Conservation (phyloP, 2,329 filamentous ascomycete genomes). For the Fusarium avenaceum region DNA sequence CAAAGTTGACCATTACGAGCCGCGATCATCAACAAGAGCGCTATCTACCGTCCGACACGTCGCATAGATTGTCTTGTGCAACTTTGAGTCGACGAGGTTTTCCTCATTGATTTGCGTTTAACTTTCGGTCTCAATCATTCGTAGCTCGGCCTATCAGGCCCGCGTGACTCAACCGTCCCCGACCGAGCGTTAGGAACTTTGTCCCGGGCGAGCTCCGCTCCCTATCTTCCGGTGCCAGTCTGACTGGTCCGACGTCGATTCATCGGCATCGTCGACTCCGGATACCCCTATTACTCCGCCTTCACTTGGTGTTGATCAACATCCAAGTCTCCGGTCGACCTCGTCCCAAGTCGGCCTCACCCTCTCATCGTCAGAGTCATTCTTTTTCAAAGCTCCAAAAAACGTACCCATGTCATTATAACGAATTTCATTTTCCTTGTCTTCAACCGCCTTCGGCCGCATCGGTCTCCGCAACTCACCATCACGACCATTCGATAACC, state of each 20-base stretch:
- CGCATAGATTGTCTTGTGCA: slow-evolving; percentile 32
- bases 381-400: slow-evolving; percentile 48
- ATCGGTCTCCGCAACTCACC: slow-evolving; percentile 49
- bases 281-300: slow-evolving; percentile 21
- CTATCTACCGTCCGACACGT: slow-evolving; percentile 14
- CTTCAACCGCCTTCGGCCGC: slow-evolving; percentile 49
- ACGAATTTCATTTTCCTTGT: slow-evolving; percentile 57
- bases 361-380: slow-evolving; percentile 48
- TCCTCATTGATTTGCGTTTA: slow-evolving; percentile 35
- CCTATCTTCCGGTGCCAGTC: slow-evolving; percentile 48
- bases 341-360: slow-evolving; percentile 48
- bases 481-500: slow-evolving; percentile 53
- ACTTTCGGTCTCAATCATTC: slow-evolving; percentile 26
- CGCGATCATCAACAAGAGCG: slow-evolving; percentile 33
- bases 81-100: slow-evolving; percentile 48
- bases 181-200: slow-evolving; percentile 44
- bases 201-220: slow-evolving; percentile 51
- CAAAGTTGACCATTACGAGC: slow-evolving; percentile 23
- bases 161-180: slow-evolving; percentile 45
- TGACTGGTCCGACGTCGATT: slow-evolving; percentile 50
- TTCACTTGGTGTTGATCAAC: slow-evolving; percentile 27
- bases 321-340: slow-evolving; percentile 43
- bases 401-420: slow-evolving; percentile 61
- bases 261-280: slow-evolving; percentile 50
- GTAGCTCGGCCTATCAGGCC: slow-evolving; percentile 37